phyloP scores from a whole-genome alignment of 179 eudicot species.

The Beta macrorhiza region DNA sequence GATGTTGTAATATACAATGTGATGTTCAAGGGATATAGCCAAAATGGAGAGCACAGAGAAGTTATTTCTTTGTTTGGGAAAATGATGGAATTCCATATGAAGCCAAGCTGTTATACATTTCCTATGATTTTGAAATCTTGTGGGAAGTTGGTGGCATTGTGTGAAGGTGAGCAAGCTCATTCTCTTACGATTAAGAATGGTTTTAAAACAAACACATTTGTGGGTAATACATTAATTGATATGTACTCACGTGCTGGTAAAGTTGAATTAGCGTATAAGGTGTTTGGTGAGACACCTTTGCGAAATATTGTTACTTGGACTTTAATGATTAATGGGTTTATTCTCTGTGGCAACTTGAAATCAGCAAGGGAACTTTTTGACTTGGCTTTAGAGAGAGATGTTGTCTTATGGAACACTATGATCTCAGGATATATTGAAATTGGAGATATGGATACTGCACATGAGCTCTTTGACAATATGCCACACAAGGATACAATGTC shows the following conservation, averaged over 20 bases:
- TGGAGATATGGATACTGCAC: slow-evolving; percentile 58
- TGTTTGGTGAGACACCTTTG: slow-evolving; percentile 55
- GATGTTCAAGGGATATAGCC: slow-evolving; percentile 62
- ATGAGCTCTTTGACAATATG: slow-evolving; percentile 52
- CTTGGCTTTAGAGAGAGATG: slow-evolving; percentile 64
- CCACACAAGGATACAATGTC: slow-evolving; percentile 64
- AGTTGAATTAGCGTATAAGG: slow-evolving; percentile 46
- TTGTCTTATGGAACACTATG: slow-evolving; percentile 73
- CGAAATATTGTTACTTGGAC: slow-evolving; percentile 76
- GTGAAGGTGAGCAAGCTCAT: slow-evolving; percentile 57
- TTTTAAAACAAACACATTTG: slow-evolving; percentile 53
- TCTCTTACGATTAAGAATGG: slow-evolving; percentile 51
- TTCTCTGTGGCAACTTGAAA: slow-evolving; percentile 37
- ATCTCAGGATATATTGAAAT: slow-evolving; percentile 50
- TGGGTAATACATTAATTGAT: slow-evolving; percentile 75
- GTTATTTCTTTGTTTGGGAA: slow-evolving; percentile 45
- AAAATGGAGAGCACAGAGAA: slow-evolving; percentile 37
- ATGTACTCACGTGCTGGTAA: slow-evolving; percentile 45
- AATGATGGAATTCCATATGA: slow-evolving; percentile 47
- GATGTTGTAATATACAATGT: slow-evolving; percentile 50
- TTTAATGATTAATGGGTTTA: slow-evolving; percentile 53
- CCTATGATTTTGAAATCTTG: slow-evolving; percentile 76
- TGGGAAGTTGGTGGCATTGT: slow-evolving; percentile 40
- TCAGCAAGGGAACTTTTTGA: slow-evolving; percentile 57
- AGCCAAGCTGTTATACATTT: slow-evolving; percentile 58